Percentiles rank a stretch among this genome's conserved stretches.
phyloP scores from a whole-genome alignment of 2,329 filamentous ascomycete genomes.

The Furcasterigmium sp. region DNA sequence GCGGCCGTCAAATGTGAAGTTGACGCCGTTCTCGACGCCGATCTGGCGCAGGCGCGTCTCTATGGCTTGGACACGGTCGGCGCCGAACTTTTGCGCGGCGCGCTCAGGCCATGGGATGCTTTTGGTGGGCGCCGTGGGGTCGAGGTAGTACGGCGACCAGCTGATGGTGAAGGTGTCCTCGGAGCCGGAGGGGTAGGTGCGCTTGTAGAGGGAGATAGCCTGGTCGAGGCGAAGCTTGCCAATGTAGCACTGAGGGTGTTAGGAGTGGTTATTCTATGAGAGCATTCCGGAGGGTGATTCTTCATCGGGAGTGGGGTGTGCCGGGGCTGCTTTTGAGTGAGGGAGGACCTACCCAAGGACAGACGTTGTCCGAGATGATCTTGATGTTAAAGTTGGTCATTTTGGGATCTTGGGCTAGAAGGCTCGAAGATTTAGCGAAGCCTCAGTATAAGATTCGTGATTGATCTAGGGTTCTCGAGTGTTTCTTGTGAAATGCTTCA shows the following conservation, averaged over 20 bases:
- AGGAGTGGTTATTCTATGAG: conserved; percentile 14
- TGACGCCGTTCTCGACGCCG: conserved; percentile 63
- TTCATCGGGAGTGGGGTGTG: background rate
- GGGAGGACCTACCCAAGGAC: conserved; percentile 48
- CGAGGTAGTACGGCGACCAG: conserved; percentile 79
- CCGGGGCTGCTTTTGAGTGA: background rate
- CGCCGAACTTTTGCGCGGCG: conserved; percentile 62
- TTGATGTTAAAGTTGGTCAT: conserved; percentile 76
- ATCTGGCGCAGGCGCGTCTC: conserved; percentile 49
- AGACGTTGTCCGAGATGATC: conserved; percentile 77
- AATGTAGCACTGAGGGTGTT: conserved; percentile 59
- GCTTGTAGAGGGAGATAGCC: conserved; percentile 63
- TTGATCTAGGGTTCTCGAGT: too few species aligned
- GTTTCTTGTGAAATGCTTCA: too few species aligned
- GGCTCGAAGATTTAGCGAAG: too few species aligned
- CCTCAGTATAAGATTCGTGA: too few species aligned
- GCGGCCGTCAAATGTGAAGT: conserved; percentile 65
- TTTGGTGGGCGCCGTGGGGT: conserved; percentile 52
- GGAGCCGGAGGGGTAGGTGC: conserved; percentile 49
- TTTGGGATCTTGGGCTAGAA: too few species aligned
- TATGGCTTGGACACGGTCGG: conserved; percentile 52
- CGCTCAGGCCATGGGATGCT: conserved; percentile 42
- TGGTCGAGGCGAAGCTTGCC: conserved; percentile 70
- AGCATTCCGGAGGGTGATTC: too few species aligned
- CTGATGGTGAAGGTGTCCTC: conserved; percentile 66